These are phyloP conservation scores for Babjeviella inositovora DNA, from an alignment of 805 yeast species.

Conservation along the genomic window DNA sequence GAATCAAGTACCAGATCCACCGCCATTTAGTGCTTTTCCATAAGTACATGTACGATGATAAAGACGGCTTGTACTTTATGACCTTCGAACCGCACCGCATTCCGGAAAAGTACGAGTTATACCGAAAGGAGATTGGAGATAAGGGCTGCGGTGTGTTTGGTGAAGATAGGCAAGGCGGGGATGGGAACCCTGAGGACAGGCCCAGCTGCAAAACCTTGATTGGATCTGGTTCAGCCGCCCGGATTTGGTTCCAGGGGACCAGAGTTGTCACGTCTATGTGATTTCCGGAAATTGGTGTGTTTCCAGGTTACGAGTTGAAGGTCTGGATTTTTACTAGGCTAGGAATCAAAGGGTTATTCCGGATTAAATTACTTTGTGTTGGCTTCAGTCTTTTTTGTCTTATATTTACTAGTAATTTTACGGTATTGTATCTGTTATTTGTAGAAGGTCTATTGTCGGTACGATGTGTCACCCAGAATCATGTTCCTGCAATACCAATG, in stretches of 20 bases:
- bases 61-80: constrained; percentile 43
- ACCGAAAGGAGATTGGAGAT: constrained; percentile 37
- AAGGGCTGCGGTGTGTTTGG: constrained; percentile 30
- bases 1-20: constrained; percentile 23
- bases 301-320: no score
- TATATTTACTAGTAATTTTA: no score
- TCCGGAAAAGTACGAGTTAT: constrained; percentile 29
- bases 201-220: constrained; percentile 34
- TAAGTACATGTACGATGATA: constrained; percentile 37
- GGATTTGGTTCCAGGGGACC: constrained; percentile 55
- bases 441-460: no score
- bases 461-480: no score
- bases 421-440: no score
- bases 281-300: background rate
- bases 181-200: constrained; percentile 13
- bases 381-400: no score
- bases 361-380: no score
- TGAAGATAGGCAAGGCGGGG: constrained; percentile 33
- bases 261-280: constrained; percentile 21
- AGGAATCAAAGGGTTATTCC: no score
- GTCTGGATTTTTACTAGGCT: no score
- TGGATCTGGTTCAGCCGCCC: constrained; percentile 52
- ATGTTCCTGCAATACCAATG: no score
- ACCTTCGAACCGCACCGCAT: constrained; percentile 41
- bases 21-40: constrained; percentile 42